phyloP scores from a whole-genome alignment of 805 yeast genomes.

The Alloascoidea africana region DNA sequence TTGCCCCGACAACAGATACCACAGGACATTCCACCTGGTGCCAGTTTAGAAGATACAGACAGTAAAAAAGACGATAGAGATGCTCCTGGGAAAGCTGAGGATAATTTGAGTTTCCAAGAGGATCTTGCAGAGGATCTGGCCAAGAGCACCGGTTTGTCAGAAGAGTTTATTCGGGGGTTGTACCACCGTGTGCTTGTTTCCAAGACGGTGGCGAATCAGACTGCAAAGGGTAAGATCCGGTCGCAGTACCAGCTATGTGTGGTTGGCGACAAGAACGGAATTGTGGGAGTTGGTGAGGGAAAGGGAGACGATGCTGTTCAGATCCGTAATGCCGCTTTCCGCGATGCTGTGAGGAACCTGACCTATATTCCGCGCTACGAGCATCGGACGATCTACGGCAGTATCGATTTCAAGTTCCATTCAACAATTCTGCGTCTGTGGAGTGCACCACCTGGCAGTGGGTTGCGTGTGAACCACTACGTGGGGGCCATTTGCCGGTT shows the following conservation, averaged over 20 bases:
- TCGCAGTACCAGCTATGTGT: constrained; percentile 73
- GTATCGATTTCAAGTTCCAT: constrained; percentile 69
- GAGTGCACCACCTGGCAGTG: constrained; percentile 87
- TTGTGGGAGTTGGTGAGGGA: constrained; percentile 93
- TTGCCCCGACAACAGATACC: constrained; percentile 46
- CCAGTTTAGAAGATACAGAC: too few species aligned
- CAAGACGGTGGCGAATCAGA: constrained; percentile 80
- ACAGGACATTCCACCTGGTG: constrained; percentile 34
- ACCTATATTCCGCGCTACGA: constrained; percentile 75
- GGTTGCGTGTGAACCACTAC: constrained; percentile 80
- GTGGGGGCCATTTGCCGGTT: constrained; percentile 84
- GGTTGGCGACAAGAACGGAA: constrained; percentile 88
- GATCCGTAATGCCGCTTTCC: constrained; percentile 72
- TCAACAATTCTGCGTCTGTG: constrained; percentile 72
- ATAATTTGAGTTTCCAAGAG: constrained; percentile 10
- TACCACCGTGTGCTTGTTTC: constrained; percentile 29
- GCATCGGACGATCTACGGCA: constrained; percentile 80
- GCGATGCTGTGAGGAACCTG: constrained; percentile 86
- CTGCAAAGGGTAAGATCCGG: constrained; percentile 81
- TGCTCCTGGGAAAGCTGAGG: constrained; percentile 11
- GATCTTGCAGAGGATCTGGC: constrained; percentile 39
- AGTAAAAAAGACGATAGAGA: constrained; percentile 13
- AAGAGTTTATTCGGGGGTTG: constrained; percentile 40
- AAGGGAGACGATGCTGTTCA: constrained; percentile 43
- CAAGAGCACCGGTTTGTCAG: constrained; percentile 51